Base-by-base conservation (phyloP, 2,329 filamentous ascomycete species). In the Torrubiella hemipterigena region DNA sequence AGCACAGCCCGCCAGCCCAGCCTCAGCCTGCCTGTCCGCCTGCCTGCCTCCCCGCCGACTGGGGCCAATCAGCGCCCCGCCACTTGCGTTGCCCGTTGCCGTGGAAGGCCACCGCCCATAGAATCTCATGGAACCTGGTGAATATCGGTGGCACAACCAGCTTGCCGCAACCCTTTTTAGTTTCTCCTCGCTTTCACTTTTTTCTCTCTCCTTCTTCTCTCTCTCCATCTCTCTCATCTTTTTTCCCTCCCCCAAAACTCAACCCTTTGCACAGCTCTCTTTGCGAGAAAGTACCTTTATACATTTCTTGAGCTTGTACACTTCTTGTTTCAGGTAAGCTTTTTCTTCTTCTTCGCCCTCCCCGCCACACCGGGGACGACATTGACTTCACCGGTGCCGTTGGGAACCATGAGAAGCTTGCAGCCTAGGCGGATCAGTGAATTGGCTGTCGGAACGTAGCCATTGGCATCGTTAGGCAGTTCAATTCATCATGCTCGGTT, bases 41-140 rank as follows among this genome's bases (percentile, higher is more conserved):
- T n/a, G n/a, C n/a, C n/a, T n/a, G n/a, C n/a, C n/a, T n/a, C n/a
- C n/a, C n/a, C n/a, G n/a, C n/a, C n/a, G n/a, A n/a, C n/a, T n/a
- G n/a, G n/a, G n/a, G 38, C 36, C 38, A 42, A 24, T 24, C 22
- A 24, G 22, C 22, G 22, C 22, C 22, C 22, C 22, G 22, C 22
- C 11, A 24, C n/a, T n/a, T n/a, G n/a, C n/a, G n/a, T 20, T 15
- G 7, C 17, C 30, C 20, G 43, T 42, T 45, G 45, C 43, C 36
- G 39, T 40, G 43, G 42, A 44, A 44, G 40, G 43, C 39, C 18
- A 40, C 37, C 38, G 48, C 44, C 49, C 56, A 51, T 61, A 51
- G 58, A 61, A 61, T 59, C 58, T 44, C 52, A 61, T 61, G 58
- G 58, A 61, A 61, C 54, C 56, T 51, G n/a, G 52, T 48, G 46